A percentile compares a stretch with the other conserved stretches of the same genome.
These are phyloP conservation scores for Kwoniella pini DNA, from an alignment of 768 basidiomycete species.

Conservation along the genomic window DNA sequence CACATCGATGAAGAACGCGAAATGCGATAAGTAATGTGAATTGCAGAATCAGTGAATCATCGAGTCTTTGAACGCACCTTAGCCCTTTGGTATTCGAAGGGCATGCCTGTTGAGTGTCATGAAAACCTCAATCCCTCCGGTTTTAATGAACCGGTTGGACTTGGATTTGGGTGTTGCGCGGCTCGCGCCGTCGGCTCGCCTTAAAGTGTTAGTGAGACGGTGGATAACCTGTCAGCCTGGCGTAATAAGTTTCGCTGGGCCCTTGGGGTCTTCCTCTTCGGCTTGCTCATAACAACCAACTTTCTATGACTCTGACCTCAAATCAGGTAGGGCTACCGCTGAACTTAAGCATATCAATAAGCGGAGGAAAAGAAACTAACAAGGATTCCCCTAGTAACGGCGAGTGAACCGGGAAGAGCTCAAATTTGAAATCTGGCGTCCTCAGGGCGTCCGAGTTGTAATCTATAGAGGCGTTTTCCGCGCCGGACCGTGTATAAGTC, in stretches of 20 bases:
- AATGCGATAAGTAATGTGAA: slow-evolving; percentile 79
- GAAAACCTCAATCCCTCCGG: slow-evolving; percentile 42
- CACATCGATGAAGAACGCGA: slow-evolving; percentile 78
- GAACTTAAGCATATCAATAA: slow-evolving; percentile 89
- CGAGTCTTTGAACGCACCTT: slow-evolving; percentile 67
- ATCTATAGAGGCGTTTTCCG: slow-evolving; percentile 75
- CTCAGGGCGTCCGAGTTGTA: slow-evolving; percentile 69
- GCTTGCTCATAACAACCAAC: slow-evolving; percentile 59
- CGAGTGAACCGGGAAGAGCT: slow-evolving; percentile 82
- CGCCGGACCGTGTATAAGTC: slow-evolving; percentile 73
- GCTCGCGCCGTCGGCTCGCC: slow-evolving; percentile 15
- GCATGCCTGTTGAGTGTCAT: slow-evolving; percentile 68
- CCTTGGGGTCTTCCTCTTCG: slow-evolving; percentile 42
- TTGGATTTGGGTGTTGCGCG: slow-evolving; percentile 51
- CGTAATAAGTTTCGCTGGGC: slow-evolving; percentile 60
- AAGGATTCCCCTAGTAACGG: slow-evolving; percentile 85
- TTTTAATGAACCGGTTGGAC: slow-evolving; percentile 23
- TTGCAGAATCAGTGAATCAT: slow-evolving; percentile 20
- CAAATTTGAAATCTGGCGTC: slow-evolving; percentile 77
- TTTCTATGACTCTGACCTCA: slow-evolving; percentile 62
- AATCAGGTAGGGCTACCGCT: slow-evolving; percentile 80
- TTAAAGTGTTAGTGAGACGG: slow-evolving; percentile 34
- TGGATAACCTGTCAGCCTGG: slow-evolving; percentile 36
- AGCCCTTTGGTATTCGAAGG: slow-evolving; percentile 72
- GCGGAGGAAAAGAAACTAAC: slow-evolving; percentile 89